Evolutionary conservation across 139 green algal genomes (phyloP).

Genomic region (Pycnococcus provasolii): DNA sequence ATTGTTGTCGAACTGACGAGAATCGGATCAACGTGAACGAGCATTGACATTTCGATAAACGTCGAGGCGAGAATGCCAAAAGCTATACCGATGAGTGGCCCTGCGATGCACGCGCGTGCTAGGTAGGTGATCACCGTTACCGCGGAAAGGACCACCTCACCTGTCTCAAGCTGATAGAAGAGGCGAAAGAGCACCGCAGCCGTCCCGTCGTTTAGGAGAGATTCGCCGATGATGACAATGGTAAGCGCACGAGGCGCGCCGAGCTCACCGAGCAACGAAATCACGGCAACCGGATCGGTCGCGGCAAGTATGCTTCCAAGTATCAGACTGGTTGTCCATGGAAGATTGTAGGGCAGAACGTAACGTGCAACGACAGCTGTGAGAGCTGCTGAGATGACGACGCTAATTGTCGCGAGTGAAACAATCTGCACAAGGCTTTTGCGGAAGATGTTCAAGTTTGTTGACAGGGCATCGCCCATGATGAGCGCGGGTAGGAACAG

Average conservation of each 20-base stretch:
- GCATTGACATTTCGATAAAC: neutral
- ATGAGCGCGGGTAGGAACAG: constrained; percentile 16
- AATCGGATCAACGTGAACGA: neutral
- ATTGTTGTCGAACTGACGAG: neutral
- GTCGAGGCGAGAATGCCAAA: neutral
- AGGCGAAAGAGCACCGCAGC: no score
- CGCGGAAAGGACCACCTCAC: neutral
- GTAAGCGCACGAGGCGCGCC: constrained; percentile 31
- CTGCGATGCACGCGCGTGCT: neutral
- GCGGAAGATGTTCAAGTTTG: constrained; percentile 9
- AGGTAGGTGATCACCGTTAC: neutral
- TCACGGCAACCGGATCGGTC: constrained; percentile 14
- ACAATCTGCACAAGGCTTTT: constrained; percentile 5
- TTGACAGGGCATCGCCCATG: neutral
- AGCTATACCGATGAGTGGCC: neutral
- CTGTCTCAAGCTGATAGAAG: no score
- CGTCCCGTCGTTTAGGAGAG: constrained; percentile 62
- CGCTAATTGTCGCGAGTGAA: neutral
- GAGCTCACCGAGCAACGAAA: constrained; percentile 11
- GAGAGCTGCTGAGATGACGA: constrained; percentile 1
- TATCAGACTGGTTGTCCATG: constrained; percentile 16
- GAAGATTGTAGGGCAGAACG: constrained; percentile 18
- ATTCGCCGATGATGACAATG: constrained; percentile 54
- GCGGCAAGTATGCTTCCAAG: constrained; percentile 9
- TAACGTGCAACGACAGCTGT: constrained; percentile 10